Conservation (phyloP, 306 rosid species). For the Prunus mira region DNA sequence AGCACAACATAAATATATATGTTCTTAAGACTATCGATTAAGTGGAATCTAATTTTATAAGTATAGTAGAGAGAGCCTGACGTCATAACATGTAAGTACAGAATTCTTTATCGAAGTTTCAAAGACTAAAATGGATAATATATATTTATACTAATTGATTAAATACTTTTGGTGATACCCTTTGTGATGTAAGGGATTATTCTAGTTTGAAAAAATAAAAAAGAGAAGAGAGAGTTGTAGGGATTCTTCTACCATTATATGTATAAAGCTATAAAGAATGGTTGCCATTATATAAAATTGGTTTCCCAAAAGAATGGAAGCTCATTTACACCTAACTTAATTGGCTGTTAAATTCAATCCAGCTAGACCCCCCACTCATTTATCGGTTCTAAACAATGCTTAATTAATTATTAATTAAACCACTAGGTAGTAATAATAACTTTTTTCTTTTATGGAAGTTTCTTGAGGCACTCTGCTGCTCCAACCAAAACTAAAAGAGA, state of each 20-base stretch:
- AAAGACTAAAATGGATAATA: too few species aligned
- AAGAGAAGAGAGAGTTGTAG: background rate
- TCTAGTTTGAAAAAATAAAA: background rate
- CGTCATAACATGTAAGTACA: too few species aligned
- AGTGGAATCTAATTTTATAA: too few species aligned
- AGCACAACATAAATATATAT: background rate
- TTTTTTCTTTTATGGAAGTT: background rate
- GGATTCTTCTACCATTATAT: slow-evolving; percentile 23
- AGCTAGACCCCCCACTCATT: slow-evolving; percentile 22
- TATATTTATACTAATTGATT: background rate
- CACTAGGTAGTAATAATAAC: too few species aligned
- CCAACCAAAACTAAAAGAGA: background rate
- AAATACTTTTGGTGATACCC: background rate
- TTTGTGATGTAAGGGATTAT: background rate
- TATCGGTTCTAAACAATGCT: background rate
- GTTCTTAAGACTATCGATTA: background rate
- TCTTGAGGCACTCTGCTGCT: background rate
- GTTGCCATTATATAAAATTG: background rate
- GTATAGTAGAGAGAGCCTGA: too few species aligned
- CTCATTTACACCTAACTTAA: slow-evolving; percentile 21
- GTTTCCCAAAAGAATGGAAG: slow-evolving; percentile 13
- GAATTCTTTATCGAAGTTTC: too few species aligned
- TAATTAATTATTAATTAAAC: background rate
- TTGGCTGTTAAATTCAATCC: background rate
- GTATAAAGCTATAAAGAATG: background rate